Conservation (phyloP, 2,329 filamentous ascomycete species). For the Cytospora chrysosperma region DNA sequence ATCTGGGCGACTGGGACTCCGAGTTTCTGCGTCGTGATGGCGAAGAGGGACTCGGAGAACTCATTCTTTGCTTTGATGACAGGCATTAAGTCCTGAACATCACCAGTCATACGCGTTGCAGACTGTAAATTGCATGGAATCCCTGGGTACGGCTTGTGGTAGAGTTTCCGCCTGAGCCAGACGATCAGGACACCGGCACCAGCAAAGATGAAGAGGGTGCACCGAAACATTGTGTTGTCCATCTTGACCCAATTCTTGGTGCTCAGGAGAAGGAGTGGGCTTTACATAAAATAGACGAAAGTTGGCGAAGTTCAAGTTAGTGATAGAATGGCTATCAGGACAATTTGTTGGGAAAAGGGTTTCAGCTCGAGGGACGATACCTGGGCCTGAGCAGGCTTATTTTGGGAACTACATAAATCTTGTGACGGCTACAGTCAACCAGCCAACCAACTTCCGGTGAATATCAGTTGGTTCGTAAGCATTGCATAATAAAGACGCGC, state of each 20-base stretch:
- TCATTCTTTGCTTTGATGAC: conserved; percentile 2
- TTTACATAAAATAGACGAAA: too few relatives aligned
- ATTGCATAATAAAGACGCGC: too few relatives aligned
- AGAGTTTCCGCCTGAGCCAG: background rate
- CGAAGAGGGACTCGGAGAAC: conserved; percentile 3
- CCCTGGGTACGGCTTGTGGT: conserved; percentile 7
- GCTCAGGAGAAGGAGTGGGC: background rate
- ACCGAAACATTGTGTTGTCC: background rate
- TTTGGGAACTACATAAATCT: too few relatives aligned
- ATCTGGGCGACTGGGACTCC: conserved; percentile 30
- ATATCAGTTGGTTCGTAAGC: too few relatives aligned
- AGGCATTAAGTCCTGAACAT: conserved; percentile 1
- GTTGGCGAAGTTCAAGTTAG: too few relatives aligned
- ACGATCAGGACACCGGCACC: background rate
- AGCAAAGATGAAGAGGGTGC: background rate
- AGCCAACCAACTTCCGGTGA: too few relatives aligned
- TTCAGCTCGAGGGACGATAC: too few relatives aligned
- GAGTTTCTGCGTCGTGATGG: conserved; percentile 8
- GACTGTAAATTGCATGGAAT: conserved; percentile 7
- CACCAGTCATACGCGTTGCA: background rate
- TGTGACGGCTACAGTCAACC: too few relatives aligned
- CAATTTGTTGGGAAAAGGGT: too few relatives aligned
- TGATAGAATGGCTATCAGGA: too few relatives aligned
- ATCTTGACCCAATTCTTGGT: background rate
- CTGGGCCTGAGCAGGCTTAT: too few relatives aligned